Percentiles rank a stretch among this genome's conserved stretches.
Evolutionary conservation across 805 yeast genomes (phyloP).

Genomic region (Kregervanrija pseudodelftensis): DNA sequence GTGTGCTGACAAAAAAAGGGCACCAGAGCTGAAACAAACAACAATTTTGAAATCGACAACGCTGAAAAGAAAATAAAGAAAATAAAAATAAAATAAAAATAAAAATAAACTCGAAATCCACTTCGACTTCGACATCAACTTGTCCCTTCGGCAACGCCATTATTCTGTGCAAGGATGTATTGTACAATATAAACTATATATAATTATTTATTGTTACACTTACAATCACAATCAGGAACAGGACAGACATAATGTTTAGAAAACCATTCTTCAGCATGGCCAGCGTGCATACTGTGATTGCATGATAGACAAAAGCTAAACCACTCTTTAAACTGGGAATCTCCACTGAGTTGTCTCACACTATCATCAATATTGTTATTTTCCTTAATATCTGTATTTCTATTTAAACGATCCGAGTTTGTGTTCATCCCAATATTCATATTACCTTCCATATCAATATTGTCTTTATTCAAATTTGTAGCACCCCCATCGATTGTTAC

Average conservation of each 20-base stretch:
- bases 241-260: slow-evolving; percentile 83
- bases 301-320: slow-evolving; percentile 87
- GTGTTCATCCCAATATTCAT: too few species aligned
- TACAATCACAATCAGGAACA: slow-evolving; percentile 86
- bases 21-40: too few species aligned
- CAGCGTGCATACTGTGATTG: slow-evolving; percentile 91
- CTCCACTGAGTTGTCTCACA: slow-evolving; percentile 19
- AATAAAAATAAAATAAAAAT: too few species aligned
- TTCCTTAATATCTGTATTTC: background rate
- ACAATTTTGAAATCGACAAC: too few species aligned
- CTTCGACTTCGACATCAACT: too few species aligned
- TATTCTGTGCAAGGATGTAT: too few species aligned
- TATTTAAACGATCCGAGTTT: too few species aligned
- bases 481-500: background rate
- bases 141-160: too few species aligned
- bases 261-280: slow-evolving; percentile 96
- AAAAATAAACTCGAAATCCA: too few species aligned
- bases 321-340: slow-evolving; percentile 62
- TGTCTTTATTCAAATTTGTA: background rate
- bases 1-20: too few species aligned
- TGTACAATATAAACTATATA: too few species aligned
- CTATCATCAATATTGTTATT: background rate
- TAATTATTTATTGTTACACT: slow-evolving; percentile 49
- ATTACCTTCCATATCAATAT: background rate
- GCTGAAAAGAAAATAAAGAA: too few species aligned